Base-by-base conservation (phyloP, 306 rosid genomes). In the Glycine latifolia region DNA sequence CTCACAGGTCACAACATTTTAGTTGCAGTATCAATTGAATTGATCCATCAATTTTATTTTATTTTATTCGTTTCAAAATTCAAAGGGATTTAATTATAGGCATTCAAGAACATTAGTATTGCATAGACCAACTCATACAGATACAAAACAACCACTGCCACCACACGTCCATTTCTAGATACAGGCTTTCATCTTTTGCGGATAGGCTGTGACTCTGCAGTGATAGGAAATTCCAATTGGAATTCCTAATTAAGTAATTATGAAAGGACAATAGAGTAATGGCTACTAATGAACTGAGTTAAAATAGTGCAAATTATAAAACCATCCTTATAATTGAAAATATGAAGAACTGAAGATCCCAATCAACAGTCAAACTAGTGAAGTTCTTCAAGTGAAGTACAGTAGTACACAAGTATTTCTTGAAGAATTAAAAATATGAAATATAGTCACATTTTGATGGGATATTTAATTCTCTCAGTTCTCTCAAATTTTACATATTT, bases 191-290 rank as follows among this genome's bases (percentile, higher is more conserved):
- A 39, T 74, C 33, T 52, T 79, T 47, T 50, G 52, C 62, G 15
- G 55, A 54, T 35, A 44, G 49, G 52, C 10, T 52, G 71, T 52
- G 71, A 33, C 31, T 76, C 71, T 75, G 81, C 82, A 26, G 59
- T 55, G 46, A 66, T 15, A 62, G 67, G 39, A 46, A 70, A 8
- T 49, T 50, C 60, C 72, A n/a, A 53, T 49, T 49, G 55, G 56
- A 76, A 46, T 17, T 70, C 55, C 61, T 76, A 48, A 14, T 16
- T 63, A 43, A 55, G 33, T 52, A 20, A 78, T 16, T 56, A 39
- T 52, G 46, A n/a, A 43, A 55, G 55, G 68, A 46, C 16, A 58
- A 13, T 61, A 46, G 44, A 50, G 26, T n/a, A n/a, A 68, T 44
- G 75, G 48, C 53, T 48, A 75, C 20, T 8, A 61, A 68, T 70